Base-by-base conservation (phyloP, 2,329 filamentous ascomycete species). In the Hymenotorrendiella dingleyae region DNA sequence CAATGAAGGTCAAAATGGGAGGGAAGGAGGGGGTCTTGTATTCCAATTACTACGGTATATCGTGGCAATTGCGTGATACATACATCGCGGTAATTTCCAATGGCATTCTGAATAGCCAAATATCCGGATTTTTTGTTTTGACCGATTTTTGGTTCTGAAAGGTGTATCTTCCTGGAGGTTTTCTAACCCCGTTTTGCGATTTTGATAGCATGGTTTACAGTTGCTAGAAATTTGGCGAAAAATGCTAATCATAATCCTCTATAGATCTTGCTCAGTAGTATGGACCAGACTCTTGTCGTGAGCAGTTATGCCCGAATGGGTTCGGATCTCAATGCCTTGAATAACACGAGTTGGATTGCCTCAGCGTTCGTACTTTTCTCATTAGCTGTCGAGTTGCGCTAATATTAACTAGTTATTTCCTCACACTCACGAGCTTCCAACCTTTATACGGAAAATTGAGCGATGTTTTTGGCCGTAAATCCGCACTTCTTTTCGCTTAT, bases 251-350 rank as follows among this genome's bases (percentile, higher is more conserved):
- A 11, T 17, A 14, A 22, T 2, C 5, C 1, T 30, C 20, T 30
- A 29, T 56, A 84, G 81, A 67, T 89, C 29, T 86, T 86, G 58
- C 70, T 91, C 6, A 74, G 81, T 16, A 82, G 85, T 4, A 72
- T 82, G 38, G 86, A 91, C 58, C 84, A 89, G 61, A 86, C 86
- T 0, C 78, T 90, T 41, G 80, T 86, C 22, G 78, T 90, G 36
- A 79, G 80, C n/a, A 81, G 75, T n/a, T 89, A 89, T 61, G 83
- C 82, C 37, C 78, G 74, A 49, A 90, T 91, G 54, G 85, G 84
- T 9, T 86, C 75, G 43, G 86, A 90, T 49, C 67, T 91, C 21
- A 71, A 85, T 39, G 83, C 85, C 1, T 69, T 91, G 40, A 86
- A 84, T 58, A 77, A 76, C 51, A 87, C 84, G 4, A 83, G 78